Evolutionary conservation across 495 filamentous ascomycete species (phyloP).

Genomic region (Clohesyomyces aquaticus): DNA sequence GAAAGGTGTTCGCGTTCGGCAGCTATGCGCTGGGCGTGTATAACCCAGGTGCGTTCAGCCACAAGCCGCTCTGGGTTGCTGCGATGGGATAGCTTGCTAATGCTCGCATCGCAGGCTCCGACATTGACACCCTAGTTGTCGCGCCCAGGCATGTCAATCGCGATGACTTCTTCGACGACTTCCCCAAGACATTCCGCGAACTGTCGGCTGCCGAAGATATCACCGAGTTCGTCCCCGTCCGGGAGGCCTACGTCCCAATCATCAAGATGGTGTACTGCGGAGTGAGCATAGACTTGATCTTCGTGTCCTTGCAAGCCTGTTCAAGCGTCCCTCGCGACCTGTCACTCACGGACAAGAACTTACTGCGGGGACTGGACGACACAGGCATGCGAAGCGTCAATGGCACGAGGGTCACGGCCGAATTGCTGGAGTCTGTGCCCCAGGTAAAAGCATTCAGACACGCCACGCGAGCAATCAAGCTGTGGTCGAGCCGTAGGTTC

Average conservation of each 20-base stretch:
- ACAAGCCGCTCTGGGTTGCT: neutral
- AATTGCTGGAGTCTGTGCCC: slow-evolving; percentile 86
- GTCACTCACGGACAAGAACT: slow-evolving; percentile 76
- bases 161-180: slow-evolving; percentile 88
- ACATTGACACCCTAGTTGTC: slow-evolving; percentile 95
- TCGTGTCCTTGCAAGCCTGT: slow-evolving; percentile 69
- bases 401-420: slow-evolving; percentile 88
- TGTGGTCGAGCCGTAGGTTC: slow-evolving; percentile 83
- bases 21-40: slow-evolving; percentile 94
- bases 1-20: slow-evolving; percentile 91
- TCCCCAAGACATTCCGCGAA: slow-evolving; percentile 73
- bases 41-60: slow-evolving; percentile 66
- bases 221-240: slow-evolving; percentile 81
- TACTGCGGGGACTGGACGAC: slow-evolving; percentile 85
- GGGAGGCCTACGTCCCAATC: slow-evolving; percentile 89
- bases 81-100: slow-evolving; percentile 2
- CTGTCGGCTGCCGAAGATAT: slow-evolving; percentile 77
- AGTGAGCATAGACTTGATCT: slow-evolving; percentile 94
- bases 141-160: slow-evolving; percentile 83
- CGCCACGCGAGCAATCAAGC: slow-evolving; percentile 86
- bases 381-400: slow-evolving; percentile 85
- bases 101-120: slow-evolving; percentile 63
- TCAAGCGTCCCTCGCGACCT: slow-evolving; percentile 72
- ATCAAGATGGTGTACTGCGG: slow-evolving; percentile 91
- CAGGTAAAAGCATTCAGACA: slow-evolving; percentile 85